phyloP scores from a whole-genome alignment of 176 grass and related monocot species.

The Cenchrus purpureus region DNA sequence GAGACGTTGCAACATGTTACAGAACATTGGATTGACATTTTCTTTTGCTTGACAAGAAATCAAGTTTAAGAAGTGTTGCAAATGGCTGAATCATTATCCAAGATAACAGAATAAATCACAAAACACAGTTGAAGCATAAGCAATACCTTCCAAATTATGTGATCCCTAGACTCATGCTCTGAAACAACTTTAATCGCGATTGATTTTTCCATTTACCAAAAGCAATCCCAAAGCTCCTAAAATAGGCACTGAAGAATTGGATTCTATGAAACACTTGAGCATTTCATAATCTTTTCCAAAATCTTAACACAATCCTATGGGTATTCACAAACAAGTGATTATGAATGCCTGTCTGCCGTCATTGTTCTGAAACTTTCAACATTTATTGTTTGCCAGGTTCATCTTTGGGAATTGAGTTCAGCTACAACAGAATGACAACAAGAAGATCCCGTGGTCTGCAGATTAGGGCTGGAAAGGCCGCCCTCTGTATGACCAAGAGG shows the following conservation, averaged over 20 bases:
- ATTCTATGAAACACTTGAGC: slow-evolving; percentile 30
- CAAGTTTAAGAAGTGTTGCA: neutral
- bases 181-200: neutral
- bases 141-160: neutral
- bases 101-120: slow-evolving; percentile 16
- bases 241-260: neutral
- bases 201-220: neutral
- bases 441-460: slow-evolving; percentile 59
- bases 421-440: slow-evolving; percentile 58
- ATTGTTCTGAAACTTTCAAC: slow-evolving; percentile 33
- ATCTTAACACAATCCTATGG: neutral
- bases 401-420: slow-evolving; percentile 66
- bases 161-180: neutral
- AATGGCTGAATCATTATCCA: neutral
- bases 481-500: slow-evolving; percentile 83
- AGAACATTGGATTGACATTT: neutral
- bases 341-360: neutral
- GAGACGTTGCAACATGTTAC: slow-evolving; percentile 7
- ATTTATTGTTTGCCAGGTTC: slow-evolving; percentile 52
- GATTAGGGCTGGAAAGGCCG: slow-evolving; percentile 84
- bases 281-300: neutral
- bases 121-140: slow-evolving; percentile 16
- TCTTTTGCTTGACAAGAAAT: slow-evolving; percentile 22
- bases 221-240: neutral
- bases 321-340: neutral